A percentile compares a stretch with the other conserved stretches of the same genome.
Evolutionary conservation across 2,329 filamentous ascomycete species (phyloP).

Genomic region (Colletotrichum eremochloae): DNA sequence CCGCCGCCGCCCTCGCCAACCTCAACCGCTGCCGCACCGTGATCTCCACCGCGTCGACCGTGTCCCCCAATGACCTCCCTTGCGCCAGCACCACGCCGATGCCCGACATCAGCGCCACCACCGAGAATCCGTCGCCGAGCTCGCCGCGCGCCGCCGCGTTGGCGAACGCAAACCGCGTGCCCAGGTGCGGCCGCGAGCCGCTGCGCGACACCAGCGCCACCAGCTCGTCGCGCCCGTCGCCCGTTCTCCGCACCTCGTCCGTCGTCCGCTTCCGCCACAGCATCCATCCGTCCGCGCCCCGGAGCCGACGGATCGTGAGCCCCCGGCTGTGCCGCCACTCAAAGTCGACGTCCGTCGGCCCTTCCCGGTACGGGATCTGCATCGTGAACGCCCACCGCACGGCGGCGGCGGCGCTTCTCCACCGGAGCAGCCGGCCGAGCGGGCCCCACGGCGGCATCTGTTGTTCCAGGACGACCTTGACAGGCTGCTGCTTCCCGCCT

Average conservation of each 20-base stretch:
- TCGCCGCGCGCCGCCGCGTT: background rate
- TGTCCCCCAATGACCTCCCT: background rate
- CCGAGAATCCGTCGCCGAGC: background rate
- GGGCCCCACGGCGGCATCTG: background rate
- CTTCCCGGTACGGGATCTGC: background rate
- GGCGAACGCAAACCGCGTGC: slow-evolving; percentile 12
- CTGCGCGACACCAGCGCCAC: slow-evolving; percentile 7
- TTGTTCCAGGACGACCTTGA: background rate
- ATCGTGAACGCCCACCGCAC: slow-evolving; percentile 12
- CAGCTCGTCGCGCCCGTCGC: background rate
- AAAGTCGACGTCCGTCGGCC: slow-evolving; percentile 4
- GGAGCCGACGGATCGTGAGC: background rate
- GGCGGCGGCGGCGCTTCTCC: background rate
- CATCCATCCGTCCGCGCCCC: slow-evolving; percentile 5
- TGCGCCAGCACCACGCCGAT: slow-evolving; percentile 13
- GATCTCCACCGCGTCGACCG: background rate
- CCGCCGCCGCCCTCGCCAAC: background rate
- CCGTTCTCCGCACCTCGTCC: background rate
- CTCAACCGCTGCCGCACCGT: background rate
- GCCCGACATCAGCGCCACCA: slow-evolving; percentile 22
- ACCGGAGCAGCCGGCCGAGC: background rate
- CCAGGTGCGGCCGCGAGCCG: background rate
- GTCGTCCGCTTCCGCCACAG: slow-evolving; percentile 13
- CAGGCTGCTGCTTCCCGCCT: too few species aligned
- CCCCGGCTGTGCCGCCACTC: slow-evolving; percentile 21